phyloP scores from a whole-genome alignment of 164 flowering plant genomes.

The Piper betle region DNA sequence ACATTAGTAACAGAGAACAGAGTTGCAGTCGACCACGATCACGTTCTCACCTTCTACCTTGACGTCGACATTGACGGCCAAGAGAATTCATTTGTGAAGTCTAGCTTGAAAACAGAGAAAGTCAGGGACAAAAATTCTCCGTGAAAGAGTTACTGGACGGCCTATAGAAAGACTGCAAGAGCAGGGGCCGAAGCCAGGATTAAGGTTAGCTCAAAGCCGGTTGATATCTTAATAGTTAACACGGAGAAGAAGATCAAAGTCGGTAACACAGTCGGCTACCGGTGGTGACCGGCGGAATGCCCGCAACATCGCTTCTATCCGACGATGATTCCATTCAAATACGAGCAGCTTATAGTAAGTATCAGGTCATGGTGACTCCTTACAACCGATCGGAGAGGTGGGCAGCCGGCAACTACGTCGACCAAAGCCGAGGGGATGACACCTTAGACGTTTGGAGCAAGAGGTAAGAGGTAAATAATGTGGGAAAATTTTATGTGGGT shows the following conservation, averaged over 20 bases:
- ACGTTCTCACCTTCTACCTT: conserved; percentile 42
- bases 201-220: conserved; percentile 14
- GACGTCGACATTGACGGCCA: conserved; percentile 54
- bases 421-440: conserved; percentile 38
- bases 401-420: conserved; percentile 26
- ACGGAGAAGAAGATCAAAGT: conserved; percentile 21
- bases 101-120: conserved; percentile 16
- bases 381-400: conserved; percentile 38
- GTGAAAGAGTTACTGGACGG: conserved; percentile 14
- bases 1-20: conserved; percentile 34
- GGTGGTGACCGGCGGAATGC: conserved; percentile 22
- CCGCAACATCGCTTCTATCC: conserved; percentile 12
- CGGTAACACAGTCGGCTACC: conserved; percentile 29
- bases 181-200: conserved; percentile 10
- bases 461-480: conserved; percentile 5
- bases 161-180: conserved; percentile 1
- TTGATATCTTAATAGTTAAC: conserved; percentile 24
- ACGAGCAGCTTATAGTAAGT: conserved; percentile 26
- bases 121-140: not conserved
- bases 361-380: conserved; percentile 36
- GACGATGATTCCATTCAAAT: conserved; percentile 34
- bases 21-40: conserved; percentile 44
- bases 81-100: conserved; percentile 38
- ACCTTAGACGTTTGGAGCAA: conserved; percentile 21
- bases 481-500: too few species aligned